Base-by-base conservation (phyloP, 371 early-diverging fungal species). In the Rhizopus arrhizus region DNA sequence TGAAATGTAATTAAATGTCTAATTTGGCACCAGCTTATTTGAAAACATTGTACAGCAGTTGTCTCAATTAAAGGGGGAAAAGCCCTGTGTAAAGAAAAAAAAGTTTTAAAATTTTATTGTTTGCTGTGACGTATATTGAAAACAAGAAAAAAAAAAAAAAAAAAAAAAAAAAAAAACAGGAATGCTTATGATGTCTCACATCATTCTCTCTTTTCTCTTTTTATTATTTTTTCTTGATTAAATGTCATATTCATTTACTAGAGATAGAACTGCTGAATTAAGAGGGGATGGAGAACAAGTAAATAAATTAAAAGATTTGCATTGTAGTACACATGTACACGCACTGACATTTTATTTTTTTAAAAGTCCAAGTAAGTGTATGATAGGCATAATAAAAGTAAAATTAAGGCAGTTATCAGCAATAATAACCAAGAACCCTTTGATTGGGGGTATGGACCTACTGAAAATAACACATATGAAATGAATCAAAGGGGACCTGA, bases 231-330 rank as follows among this genome's bases (percentile, higher is more conserved):
- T 53, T 55, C 53, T 32, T 35, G 10, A 8, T 48, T 28, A 6
- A 3, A 72, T 73, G 73, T 66, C 69, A 6, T 73, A 55, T 64
- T 73, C 73, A 11, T 73, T 73, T 51, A 73, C 62, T 48, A 69
- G 69, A 61, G 73, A 73, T 56, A 63, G 73, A 58, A 73, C 62
- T 16, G 61, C 66, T 12, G 73, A 73, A 64, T 33, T 73, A 54
- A 59, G 62, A 59, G 47, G 40, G 16, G 9, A 53, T 38, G 35
- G 51, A 29, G 28, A 10, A 53, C 43, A 41, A 33, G 53, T 53
- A 38, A 16, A 38, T 8, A 29, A 22, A 48, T 22, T 28, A 48
- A 15, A 53, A n/a, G 12, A 36, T 6, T 12, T 16, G 40, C 46
- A 57, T 35, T 10, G 45, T 15, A 13, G 32, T 54, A 45, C 29